These are phyloP conservation scores for Curvularia spicifera DNA, from an alignment of 2,329 filamentous ascomycete species.

Conservation along the genomic window DNA sequence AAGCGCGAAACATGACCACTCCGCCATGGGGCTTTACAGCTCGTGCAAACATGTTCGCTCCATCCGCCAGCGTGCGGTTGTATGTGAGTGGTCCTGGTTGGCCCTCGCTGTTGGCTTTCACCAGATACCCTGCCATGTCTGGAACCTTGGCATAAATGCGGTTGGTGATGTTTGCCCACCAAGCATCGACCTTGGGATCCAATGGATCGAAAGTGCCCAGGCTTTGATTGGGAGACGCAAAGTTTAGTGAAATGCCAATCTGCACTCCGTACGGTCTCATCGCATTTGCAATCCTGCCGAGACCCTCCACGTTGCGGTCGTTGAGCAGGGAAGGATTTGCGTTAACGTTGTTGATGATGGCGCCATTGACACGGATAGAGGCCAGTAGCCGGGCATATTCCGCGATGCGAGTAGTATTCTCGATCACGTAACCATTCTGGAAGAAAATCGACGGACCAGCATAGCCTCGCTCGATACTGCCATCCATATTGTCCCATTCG, in stretches of 20 bases:
- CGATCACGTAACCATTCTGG: conserved; percentile 60
- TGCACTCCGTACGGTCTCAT: conserved; percentile 72
- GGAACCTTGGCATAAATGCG: conserved; percentile 67
- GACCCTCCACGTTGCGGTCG: conserved; percentile 64
- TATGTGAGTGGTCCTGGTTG: conserved; percentile 73
- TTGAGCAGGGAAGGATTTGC: conserved; percentile 66
- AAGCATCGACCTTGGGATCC: conserved; percentile 63
- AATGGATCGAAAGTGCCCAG: conserved; percentile 70
- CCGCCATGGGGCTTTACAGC: conserved; percentile 93
- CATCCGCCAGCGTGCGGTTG: conserved; percentile 71
- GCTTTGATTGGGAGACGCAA: conserved; percentile 64
- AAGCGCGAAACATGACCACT: conserved; percentile 76
- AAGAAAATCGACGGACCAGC: conserved; percentile 74
- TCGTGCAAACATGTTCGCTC: conserved; percentile 75
- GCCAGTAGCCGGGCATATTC: conserved; percentile 71
- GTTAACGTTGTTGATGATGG: conserved; percentile 76
- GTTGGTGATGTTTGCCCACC: conserved; percentile 67
- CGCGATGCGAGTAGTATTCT: conserved; percentile 64
- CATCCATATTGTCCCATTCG: conserved; percentile 75
- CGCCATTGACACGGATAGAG: conserved; percentile 69
- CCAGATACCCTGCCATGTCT: conserved; percentile 71
- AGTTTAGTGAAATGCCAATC: conserved; percentile 71
- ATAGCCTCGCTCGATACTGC: conserved; percentile 72
- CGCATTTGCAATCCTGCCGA: conserved; percentile 67
- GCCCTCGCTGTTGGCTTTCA: conserved; percentile 76